Evolutionary conservation across 1,139 yeast species (phyloP).

Genomic region (Kazachstania sp.): DNA sequence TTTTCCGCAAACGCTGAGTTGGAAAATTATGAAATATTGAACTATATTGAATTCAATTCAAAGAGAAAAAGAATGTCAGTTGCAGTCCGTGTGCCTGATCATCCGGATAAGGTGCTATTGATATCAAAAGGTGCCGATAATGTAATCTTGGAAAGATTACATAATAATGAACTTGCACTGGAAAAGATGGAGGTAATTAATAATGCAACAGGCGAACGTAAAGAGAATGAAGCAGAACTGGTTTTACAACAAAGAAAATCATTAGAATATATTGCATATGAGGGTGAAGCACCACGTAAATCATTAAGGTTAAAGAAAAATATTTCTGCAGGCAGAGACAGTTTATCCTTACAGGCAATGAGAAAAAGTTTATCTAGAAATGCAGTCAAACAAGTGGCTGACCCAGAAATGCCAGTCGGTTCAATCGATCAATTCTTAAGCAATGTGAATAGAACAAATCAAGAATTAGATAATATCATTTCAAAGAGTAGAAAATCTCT

Average conservation of each 20-base stretch:
- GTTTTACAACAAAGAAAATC: slow-evolving; percentile 47
- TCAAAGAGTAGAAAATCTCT: slow-evolving; percentile 54
- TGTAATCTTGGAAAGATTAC: slow-evolving; percentile 70
- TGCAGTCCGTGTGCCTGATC: slow-evolving; percentile 68
- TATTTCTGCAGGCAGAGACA: slow-evolving; percentile 27
- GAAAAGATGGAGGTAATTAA: slow-evolving; percentile 57
- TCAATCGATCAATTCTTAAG: slow-evolving; percentile 52
- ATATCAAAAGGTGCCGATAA: slow-evolving; percentile 96
- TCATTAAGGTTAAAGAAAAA: slow-evolving; percentile 15
- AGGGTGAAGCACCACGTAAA: slow-evolving; percentile 14
- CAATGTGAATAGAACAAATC: slow-evolving; percentile 40
- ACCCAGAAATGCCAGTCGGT: slow-evolving; percentile 34
- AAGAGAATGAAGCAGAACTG: slow-evolving; percentile 71
- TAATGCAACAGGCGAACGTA: slow-evolving; percentile 53
- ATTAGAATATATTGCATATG: slow-evolving; percentile 19
- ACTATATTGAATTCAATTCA: slow-evolving; percentile 78
- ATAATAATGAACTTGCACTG: slow-evolving; percentile 49
- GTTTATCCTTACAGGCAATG: slow-evolving; percentile 32
- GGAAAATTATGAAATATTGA: slow-evolving; percentile 67
- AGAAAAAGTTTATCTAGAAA: slow-evolving; percentile 24
- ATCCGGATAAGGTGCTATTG: slow-evolving; percentile 52
- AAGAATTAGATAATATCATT: slow-evolving; percentile 54
- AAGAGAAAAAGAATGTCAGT: slow-evolving; percentile 91
- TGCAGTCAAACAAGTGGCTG: slow-evolving; percentile 13
- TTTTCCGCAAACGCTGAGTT: slow-evolving; percentile 53